Evolutionary conservation across 176 grass and related monocot genomes (phyloP).

Genomic region (Oryza glaberrima): DNA sequence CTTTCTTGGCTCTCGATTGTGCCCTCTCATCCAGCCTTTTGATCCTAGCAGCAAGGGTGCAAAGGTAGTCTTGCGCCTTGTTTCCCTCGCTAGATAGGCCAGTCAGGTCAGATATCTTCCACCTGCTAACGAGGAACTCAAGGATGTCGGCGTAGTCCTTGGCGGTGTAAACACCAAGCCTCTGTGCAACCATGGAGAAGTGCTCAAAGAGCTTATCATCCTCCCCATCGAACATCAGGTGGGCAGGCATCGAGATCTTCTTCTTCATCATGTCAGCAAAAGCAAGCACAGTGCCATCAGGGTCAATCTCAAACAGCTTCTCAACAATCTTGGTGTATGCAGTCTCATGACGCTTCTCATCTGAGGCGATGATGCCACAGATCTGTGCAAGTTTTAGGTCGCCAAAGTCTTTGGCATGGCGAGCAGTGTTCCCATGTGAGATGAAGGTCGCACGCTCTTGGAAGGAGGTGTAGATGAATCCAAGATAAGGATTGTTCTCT

Average conservation of each 20-base stretch:
- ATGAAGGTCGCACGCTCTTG: constrained; percentile 94
- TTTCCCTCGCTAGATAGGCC: constrained; percentile 76
- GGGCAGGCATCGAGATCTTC: constrained; percentile 96
- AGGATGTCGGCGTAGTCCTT: constrained; percentile 94
- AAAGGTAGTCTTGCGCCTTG: constrained; percentile 86
- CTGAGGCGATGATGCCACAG: constrained; percentile 89
- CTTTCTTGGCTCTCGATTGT: constrained; percentile 72
- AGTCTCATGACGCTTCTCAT: constrained; percentile 94
- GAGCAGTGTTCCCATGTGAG: constrained; percentile 93
- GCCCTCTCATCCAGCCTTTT: constrained; percentile 85
- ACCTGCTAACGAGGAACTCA: constrained; percentile 85
- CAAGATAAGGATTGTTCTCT: constrained; percentile 95
- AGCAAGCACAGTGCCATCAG: constrained; percentile 71
- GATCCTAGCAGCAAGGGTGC: constrained; percentile 82
- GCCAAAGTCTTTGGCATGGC: constrained; percentile 85
- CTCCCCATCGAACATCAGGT: constrained; percentile 88
- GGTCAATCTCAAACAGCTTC: constrained; percentile 93
- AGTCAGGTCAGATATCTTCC: constrained; percentile 69
- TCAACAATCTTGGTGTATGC: constrained; percentile 96
- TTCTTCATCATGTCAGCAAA: constrained; percentile 98
- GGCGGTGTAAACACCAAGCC: constrained; percentile 83
- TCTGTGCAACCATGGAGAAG: constrained; percentile 87
- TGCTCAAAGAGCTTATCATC: constrained; percentile 91
- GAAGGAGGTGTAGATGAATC: constrained; percentile 97
- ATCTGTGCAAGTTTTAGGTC: constrained; percentile 89